phyloP scores from a whole-genome alignment of 352 stramenopile genomes.

The Phytophthora idaei region DNA sequence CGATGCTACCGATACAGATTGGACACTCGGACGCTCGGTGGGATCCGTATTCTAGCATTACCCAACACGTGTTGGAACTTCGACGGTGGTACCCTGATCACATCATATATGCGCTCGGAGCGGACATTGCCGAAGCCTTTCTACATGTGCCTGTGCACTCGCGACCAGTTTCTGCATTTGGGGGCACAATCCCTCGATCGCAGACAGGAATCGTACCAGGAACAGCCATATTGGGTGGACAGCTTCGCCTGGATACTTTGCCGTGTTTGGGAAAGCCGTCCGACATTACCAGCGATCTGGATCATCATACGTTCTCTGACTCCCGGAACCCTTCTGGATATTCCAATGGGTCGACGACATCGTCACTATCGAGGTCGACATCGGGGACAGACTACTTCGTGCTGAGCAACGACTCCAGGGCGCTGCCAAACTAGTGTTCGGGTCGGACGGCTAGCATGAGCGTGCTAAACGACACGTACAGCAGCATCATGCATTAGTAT shows the following conservation, averaged over 20 bases:
- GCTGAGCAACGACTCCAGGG: too few relatives aligned
- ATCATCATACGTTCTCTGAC: not conserved
- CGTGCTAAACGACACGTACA: too few relatives aligned
- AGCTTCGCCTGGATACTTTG: slow-evolving; percentile 5
- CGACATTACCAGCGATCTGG: not conserved
- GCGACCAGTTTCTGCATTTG: not conserved
- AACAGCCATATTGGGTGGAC: not conserved
- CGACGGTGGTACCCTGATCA: not conserved
- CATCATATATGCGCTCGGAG: not conserved
- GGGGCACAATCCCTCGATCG: slow-evolving; percentile 1
- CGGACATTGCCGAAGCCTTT: slow-evolving; percentile 4
- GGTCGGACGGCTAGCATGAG: too few relatives aligned
- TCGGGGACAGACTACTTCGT: too few relatives aligned
- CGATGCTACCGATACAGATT: not conserved
- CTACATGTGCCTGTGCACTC: not conserved
- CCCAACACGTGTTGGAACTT: not conserved
- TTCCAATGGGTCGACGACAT: slow-evolving; percentile 12
- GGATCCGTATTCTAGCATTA: not conserved
- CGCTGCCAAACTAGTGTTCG: too few relatives aligned
- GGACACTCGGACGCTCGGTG: not conserved
- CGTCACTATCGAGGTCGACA: not conserved
- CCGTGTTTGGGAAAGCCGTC: not conserved
- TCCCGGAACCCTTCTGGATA: slow-evolving; percentile 1
- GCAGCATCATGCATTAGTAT: too few relatives aligned
- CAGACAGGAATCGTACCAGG: not conserved